Base-by-base conservation (phyloP, 2,329 filamentous ascomycete genomes). In the Trichoderma guizhouense region DNA sequence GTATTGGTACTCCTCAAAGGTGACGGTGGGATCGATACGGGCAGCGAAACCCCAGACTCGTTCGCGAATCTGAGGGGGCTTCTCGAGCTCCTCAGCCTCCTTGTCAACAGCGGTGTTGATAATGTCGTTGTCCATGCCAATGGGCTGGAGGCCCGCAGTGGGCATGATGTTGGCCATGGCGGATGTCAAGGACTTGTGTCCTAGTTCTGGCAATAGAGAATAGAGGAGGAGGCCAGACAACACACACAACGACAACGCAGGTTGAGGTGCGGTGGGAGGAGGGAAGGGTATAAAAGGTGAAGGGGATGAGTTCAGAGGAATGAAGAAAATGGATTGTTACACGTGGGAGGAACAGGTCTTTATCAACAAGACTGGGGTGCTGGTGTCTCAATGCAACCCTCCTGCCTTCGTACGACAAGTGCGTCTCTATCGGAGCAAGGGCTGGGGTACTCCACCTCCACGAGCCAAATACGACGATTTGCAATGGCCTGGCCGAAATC, bases 331-430 rank as follows among this genome's bases (percentile, higher is more conserved):
- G 21, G 21, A 51, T 53, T 34, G 55, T 62, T 69, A 69, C 66
- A 69, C 57, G 66, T 69, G 66, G 66, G 66, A 69, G 57, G 28
- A 24, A n/a, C 53, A 62, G 66, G 57, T 36, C 66, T 69, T 69
- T 69, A 69, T 69, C 66, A 61, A 69, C 43, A 34, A 61, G 66
- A 51, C 66, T 62, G 57, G 66, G 66, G 57, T 69, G 8, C 57
- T 34, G 66, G 66, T 51, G 30, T 69, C 28, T n/a, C 11, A 18
- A 69, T 69, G 66, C 36, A 69, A 69, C 66, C 66, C 66, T 69
- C 66, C 36, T 60, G 26, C 53, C 15, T 51, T 53, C n/a, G 47
- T 53, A 43, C 47, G 47, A 24, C n/a, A 28, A 28, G 26, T 24
- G 36, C 39, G 39, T 47, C 66, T 53, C 43, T 60, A 30, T 61